A percentile compares a stretch with the other conserved stretches of the same genome.
phyloP scores from a whole-genome alignment of 768 basidiomycete genomes.

The Dioszegia crocea region DNA sequence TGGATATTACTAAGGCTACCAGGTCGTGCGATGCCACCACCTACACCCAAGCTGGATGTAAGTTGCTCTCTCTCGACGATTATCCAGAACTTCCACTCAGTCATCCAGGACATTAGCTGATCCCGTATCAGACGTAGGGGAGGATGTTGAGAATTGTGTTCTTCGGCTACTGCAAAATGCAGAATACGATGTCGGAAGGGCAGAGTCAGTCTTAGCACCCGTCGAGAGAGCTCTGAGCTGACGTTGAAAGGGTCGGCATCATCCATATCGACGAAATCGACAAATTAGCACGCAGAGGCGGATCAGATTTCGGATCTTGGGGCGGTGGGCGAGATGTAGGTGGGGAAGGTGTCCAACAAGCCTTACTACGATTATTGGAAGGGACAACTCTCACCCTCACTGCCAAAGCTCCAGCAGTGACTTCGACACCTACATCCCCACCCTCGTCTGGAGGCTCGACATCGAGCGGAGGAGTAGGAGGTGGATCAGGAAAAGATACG shows the following conservation, averaged over 20 bases:
- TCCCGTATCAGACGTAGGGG: conserved; percentile 74
- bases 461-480: neutral
- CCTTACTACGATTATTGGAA: conserved; percentile 77
- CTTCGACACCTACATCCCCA: conserved; percentile 13
- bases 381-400: conserved; percentile 79
- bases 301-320: conserved; percentile 53
- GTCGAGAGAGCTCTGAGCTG: conserved; percentile 1
- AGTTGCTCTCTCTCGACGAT: neutral
- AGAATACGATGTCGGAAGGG: conserved; percentile 78
- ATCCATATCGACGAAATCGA: conserved; percentile 96
- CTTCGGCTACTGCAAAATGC: conserved; percentile 84
- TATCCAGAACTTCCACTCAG: too few relatives aligned
- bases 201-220: conserved; percentile 58
- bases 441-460: conserved; percentile 5
- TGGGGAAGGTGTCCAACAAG: conserved; percentile 94
- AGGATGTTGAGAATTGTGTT: conserved; percentile 90
- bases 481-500: conserved; percentile 1
- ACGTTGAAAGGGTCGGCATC: conserved; percentile 69
- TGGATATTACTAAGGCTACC: too few relatives aligned
- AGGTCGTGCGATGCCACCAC: conserved; percentile 71
- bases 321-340: conserved; percentile 68
- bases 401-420: conserved; percentile 48
- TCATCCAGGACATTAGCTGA: conserved; percentile 9
- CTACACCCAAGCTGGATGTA: conserved; percentile 67
- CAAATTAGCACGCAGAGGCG: conserved; percentile 65